phyloP scores from a whole-genome alignment of 805 yeast species.

The Candida nonsorbophila region DNA sequence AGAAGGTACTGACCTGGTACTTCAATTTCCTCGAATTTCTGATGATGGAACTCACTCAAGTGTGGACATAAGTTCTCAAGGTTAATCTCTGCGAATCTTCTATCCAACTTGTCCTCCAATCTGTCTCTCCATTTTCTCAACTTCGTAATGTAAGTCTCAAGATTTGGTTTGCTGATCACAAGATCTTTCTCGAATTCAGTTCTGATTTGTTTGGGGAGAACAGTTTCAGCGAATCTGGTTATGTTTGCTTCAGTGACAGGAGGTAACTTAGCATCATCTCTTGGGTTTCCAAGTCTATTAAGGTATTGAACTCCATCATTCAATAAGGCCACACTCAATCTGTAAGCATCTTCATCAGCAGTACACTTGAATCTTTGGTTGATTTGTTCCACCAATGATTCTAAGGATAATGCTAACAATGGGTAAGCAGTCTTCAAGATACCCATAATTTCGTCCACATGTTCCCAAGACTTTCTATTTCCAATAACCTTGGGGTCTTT shows the following conservation, averaged over 20 bases:
- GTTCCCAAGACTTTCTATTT: slow-evolving; percentile 81
- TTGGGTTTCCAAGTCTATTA: slow-evolving; percentile 80
- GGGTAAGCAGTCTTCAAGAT: slow-evolving; percentile 97
- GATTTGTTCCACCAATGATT: slow-evolving; percentile 92
- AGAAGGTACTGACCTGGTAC: slow-evolving; percentile 94
- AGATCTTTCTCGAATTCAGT: slow-evolving; percentile 91
- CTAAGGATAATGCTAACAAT: slow-evolving; percentile 82
- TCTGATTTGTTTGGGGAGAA: slow-evolving; percentile 80
- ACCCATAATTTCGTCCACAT: slow-evolving; percentile 88
- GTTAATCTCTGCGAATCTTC: slow-evolving; percentile 73
- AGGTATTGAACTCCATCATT: slow-evolving; percentile 91
- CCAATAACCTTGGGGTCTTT: slow-evolving; percentile 3
- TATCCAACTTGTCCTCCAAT: slow-evolving; percentile 84
- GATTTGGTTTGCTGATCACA: slow-evolving; percentile 78
- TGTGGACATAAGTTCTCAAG: slow-evolving; percentile 92
- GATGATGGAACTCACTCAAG: slow-evolving; percentile 94
- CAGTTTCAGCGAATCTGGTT: slow-evolving; percentile 85
- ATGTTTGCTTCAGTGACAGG: slow-evolving; percentile 87
- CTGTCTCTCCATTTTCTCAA: slow-evolving; percentile 90
- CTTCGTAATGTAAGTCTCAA: slow-evolving; percentile 80
- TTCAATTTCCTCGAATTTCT: slow-evolving; percentile 95
- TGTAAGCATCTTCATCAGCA: slow-evolving; percentile 93
- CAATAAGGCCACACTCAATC: slow-evolving; percentile 85
- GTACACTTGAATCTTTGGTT: slow-evolving; percentile 89
- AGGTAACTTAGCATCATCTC: slow-evolving; percentile 84